Conservation (phyloP, 139 green algal species). For the Auxenochlorella pyrenoidosa region DNA sequence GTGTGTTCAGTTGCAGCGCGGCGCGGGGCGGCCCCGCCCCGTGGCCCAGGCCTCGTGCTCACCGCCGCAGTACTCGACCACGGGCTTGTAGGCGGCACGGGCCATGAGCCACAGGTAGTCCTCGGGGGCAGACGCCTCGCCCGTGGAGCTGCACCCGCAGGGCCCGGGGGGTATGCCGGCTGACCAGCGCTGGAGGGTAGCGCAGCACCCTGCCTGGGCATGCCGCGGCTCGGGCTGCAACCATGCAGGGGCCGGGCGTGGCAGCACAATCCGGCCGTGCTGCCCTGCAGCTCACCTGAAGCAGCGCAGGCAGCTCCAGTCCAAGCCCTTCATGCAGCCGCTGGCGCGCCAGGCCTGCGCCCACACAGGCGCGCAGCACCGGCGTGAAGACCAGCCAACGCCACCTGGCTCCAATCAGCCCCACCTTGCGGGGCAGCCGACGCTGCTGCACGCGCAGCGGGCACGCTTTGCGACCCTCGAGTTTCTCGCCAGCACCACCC, state of each 20-base stretch:
- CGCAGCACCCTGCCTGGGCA: too few relatives aligned
- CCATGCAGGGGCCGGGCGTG: too few relatives aligned
- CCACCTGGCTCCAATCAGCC: not conserved
- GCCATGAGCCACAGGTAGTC: constrained; percentile 77
- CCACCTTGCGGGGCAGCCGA: not conserved
- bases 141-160: constrained; percentile 53
- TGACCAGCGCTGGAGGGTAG: too few relatives aligned
- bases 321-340: constrained; percentile 63
- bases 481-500: not conserved
- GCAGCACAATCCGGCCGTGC: not conserved
- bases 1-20: too few relatives aligned
- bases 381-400: too few relatives aligned
- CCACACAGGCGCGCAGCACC: not conserved
- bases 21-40: too few relatives aligned
- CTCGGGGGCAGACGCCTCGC: constrained; percentile 72
- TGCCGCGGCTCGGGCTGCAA: too few relatives aligned
- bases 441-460: not conserved
- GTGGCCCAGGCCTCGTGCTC: not conserved
- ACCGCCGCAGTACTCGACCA: constrained; percentile 94
- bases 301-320: constrained; percentile 62
- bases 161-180: too few relatives aligned
- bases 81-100: constrained; percentile 75
- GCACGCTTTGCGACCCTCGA: not conserved
- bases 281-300: constrained; percentile 55
- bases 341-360: constrained; percentile 68